Conservation (phyloP, 257 asterid genomes). For the Solanum sejunctum region DNA sequence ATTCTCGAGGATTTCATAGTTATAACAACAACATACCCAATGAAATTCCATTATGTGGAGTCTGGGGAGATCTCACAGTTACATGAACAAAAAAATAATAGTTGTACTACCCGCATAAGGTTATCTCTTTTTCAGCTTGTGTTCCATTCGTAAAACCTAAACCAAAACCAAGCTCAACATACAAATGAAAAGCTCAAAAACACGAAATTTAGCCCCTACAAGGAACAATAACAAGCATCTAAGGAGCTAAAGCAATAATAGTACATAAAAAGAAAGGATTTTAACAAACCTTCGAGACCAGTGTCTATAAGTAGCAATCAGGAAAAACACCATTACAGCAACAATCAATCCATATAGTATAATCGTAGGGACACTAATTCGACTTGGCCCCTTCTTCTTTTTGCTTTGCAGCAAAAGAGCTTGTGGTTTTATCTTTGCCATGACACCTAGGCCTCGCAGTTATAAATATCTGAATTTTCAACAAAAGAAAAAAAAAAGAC, state of each 20-base stretch:
- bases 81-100: background rate
- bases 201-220: background rate
- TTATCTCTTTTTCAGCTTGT: background rate
- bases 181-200: background rate
- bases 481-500: background rate
- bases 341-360: constrained; percentile 16
- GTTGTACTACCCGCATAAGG: background rate
- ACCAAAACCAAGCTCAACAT: background rate
- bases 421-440: constrained; percentile 51
- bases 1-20: background rate
- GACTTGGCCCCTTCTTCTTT: constrained; percentile 36
- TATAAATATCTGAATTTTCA: background rate
- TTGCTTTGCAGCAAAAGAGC: constrained; percentile 44
- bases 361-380: constrained; percentile 21
- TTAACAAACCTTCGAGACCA: constrained; percentile 23
- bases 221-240: background rate
- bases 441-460: background rate
- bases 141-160: background rate
- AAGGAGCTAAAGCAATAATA: background rate
- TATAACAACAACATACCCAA: background rate
- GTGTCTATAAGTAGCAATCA: constrained; percentile 33
- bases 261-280: background rate
- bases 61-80: background rate
- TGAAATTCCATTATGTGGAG: no score
- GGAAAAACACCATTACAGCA: constrained; percentile 26